phyloP scores from a whole-genome alignment of 148 eudicot genomes.

The Heliamphora exappendiculata region DNA sequence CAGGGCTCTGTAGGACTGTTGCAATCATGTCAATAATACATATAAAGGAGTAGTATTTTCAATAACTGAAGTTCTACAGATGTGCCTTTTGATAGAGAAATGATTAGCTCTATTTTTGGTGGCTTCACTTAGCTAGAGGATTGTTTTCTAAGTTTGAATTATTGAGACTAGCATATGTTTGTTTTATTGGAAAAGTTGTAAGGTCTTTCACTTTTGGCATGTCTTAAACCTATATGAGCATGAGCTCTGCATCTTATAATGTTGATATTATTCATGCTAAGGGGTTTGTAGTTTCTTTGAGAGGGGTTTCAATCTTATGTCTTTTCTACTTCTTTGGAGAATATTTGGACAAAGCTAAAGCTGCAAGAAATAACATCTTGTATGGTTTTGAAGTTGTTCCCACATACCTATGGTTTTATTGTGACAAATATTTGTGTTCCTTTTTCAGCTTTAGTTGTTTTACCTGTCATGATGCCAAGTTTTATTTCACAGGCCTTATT shows the following conservation, averaged over 20 bases:
- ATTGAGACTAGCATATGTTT: background rate
- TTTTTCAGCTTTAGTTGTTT: background rate
- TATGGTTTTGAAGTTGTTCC: background rate
- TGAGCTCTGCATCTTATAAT: background rate
- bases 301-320: background rate
- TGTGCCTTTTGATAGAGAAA: background rate
- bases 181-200: background rate
- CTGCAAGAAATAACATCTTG: background rate
- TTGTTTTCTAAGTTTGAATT: background rate
- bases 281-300: background rate
- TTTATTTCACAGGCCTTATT: conserved; percentile 53
- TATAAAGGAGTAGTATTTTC: background rate
- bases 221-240: background rate
- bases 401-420: background rate
- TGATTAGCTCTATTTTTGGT: background rate
- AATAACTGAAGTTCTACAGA: background rate
- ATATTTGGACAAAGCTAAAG: background rate
- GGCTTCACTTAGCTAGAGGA: background rate
- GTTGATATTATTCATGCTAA: background rate
- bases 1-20: background rate
- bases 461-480: background rate
- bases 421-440: background rate
- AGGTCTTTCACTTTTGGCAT: background rate
- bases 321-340: background rate
- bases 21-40: background rate